phyloP scores from a whole-genome alignment of 192 early-diverging fungal genomes.

The Entomortierella beljakovae region DNA sequence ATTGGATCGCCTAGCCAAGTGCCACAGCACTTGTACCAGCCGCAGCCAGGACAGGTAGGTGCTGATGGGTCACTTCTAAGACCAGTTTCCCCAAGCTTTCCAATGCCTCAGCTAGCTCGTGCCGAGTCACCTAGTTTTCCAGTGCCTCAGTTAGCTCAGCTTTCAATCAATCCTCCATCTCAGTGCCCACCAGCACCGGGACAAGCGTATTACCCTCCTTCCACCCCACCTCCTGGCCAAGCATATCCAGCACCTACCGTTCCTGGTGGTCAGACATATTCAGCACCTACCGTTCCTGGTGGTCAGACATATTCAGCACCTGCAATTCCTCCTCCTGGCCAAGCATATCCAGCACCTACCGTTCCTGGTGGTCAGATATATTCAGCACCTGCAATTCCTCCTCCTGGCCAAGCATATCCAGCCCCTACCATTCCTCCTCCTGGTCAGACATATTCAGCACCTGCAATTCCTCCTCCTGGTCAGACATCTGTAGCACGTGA shows the following conservation, averaged over 20 bases:
- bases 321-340: not conserved
- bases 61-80: too few relatives aligned
- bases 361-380: not conserved
- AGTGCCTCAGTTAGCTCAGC: too few relatives aligned
- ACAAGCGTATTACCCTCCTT: not conserved
- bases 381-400: not conserved
- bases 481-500: too few relatives aligned
- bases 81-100: too few relatives aligned
- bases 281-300: not conserved
- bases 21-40: too few relatives aligned
- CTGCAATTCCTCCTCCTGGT: too few relatives aligned
- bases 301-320: not conserved
- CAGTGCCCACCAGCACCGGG: conserved; percentile 1
- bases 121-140: too few relatives aligned
- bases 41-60: too few relatives aligned
- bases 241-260: not conserved
- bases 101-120: too few relatives aligned
- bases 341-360: not conserved
- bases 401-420: too few relatives aligned
- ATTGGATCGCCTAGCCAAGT: too few relatives aligned
- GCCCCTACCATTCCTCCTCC: not conserved
- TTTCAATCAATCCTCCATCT: too few relatives aligned
- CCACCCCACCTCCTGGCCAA: not conserved
- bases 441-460: not conserved
- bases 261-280: not conserved